Base-by-base conservation (phyloP, 768 basidiomycete genomes). In the Boletus reticuloceps region DNA sequence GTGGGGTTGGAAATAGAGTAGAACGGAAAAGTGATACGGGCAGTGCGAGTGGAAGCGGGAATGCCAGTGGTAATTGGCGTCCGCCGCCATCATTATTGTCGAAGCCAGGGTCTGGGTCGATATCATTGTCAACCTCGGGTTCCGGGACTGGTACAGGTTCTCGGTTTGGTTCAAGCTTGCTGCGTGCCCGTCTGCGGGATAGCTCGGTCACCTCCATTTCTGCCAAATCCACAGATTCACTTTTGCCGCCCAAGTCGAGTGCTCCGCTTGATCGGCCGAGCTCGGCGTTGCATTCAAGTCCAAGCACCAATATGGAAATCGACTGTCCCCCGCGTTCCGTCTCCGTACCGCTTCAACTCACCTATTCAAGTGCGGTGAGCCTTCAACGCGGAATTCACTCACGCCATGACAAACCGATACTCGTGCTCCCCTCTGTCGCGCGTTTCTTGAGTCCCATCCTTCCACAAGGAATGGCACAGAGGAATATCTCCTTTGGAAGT, bases 181-280 rank as follows among this genome's bases (percentile, higher is more conserved):
- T 71, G 50, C 63, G 44, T 22, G 37, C 50, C 51, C 60, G 62
- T 56, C 44, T 71, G 44, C 55, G 51, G 47, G 69, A 67, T 17
- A 67, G 69, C 20, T 71, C 71, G 7, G 69, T 51, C n/a, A 71
- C 69, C 17, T 71, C 69, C 40, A 37, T 69, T 43, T 70, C 69
- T 38, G 53, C 50, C 39, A 48, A 48, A 27, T 65, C 71, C 31
- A 56, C 50, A 6, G 65, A 60, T 36, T 67, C 66, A 6, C 47
- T 51, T 31, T 51, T 47, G 10, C 50, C 40, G 8, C 37, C 10
- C 42, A 60, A 58, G 53, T 22, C 25, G 14, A 53, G 25, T n/a
- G n/a, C 36, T 16, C 29, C 43, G 20, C 48, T 58, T 34, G 54
- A 47, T 43, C 58, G 45, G 32, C 51, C 58, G 22, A 22, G 22